These are phyloP conservation scores for Podosphaera xanthii DNA, from an alignment of 2,329 filamentous ascomycete genomes.

Conservation along the genomic window DNA sequence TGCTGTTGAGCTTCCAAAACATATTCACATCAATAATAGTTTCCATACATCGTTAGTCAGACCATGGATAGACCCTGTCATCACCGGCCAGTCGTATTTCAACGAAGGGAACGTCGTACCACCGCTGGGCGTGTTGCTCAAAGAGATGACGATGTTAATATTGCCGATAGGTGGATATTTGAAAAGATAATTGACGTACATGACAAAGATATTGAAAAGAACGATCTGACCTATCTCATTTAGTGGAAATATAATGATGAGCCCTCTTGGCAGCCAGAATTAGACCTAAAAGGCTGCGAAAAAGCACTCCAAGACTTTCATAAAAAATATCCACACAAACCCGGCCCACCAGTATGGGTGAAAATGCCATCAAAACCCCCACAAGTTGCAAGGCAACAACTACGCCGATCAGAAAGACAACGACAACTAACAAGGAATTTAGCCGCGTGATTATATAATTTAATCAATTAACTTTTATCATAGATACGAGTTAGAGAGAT, in stretches of 20 bases:
- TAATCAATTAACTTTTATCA: too few relatives aligned
- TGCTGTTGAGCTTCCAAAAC: not conserved
- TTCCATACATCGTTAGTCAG: not conserved
- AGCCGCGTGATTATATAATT: too few relatives aligned
- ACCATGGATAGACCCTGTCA: not conserved
- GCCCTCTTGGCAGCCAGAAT: too few relatives aligned
- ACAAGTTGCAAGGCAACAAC: not conserved
- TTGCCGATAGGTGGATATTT: not conserved
- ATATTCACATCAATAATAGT: not conserved
- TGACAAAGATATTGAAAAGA: conserved; percentile 24
- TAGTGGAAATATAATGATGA: too few relatives aligned
- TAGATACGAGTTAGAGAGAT: too few relatives aligned
- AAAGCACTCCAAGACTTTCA: too few relatives aligned
- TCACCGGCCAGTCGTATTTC: not conserved
- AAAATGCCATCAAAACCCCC: not conserved
- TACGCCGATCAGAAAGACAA: not conserved
- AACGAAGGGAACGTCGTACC: not conserved
- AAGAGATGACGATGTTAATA: conserved; percentile 1
- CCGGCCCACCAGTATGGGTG: not conserved
- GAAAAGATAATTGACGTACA: conserved; percentile 26
- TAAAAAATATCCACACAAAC: not conserved
- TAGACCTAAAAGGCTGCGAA: too few relatives aligned
- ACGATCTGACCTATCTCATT: not conserved
- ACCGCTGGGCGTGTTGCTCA: not conserved
- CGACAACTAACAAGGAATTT: not conserved